These are phyloP conservation scores for Pinguiococcus pyrenoidosus DNA, from an alignment of 108 stramenopile genomes.

Conservation along the genomic window DNA sequence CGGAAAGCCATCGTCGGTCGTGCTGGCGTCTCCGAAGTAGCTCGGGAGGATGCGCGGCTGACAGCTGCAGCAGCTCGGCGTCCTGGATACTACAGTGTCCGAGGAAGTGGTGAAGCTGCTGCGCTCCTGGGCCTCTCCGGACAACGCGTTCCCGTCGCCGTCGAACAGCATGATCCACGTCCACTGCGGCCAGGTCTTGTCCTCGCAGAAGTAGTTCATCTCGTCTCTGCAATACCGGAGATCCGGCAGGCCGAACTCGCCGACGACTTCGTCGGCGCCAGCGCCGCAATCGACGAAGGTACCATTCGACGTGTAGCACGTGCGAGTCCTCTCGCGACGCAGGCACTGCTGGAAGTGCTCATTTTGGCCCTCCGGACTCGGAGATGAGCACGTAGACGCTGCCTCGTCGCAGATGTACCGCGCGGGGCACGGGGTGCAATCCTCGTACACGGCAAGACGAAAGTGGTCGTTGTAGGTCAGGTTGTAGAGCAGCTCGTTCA, in stretches of 20 bases:
- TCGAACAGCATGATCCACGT: slow-evolving; percentile 46
- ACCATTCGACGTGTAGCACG: slow-evolving; percentile 23
- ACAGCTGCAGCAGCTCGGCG: slow-evolving; percentile 57
- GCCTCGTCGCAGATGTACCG: slow-evolving; percentile 47
- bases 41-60: slow-evolving; percentile 31
- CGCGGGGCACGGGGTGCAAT: slow-evolving; percentile 65
- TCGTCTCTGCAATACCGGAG: slow-evolving; percentile 41
- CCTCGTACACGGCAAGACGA: slow-evolving; percentile 50
- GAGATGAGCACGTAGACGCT: slow-evolving; percentile 22
- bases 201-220: slow-evolving; percentile 53
- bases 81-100: no score
- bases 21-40: slow-evolving; percentile 24
- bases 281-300: slow-evolving; percentile 1
- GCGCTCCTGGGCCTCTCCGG: slow-evolving; percentile 5
- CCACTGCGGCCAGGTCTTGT: slow-evolving; percentile 34
- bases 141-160: slow-evolving; percentile 11
- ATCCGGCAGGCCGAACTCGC: slow-evolving; percentile 4
- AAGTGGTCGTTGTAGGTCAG: slow-evolving; percentile 65
- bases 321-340: slow-evolving; percentile 2
- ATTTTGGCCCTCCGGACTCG: slow-evolving; percentile 1
- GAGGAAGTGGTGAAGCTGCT: slow-evolving; percentile 11
- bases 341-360: slow-evolving; percentile 18
- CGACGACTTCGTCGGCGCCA: neutral
- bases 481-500: slow-evolving; percentile 43
- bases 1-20: slow-evolving; percentile 31